Conservation (phyloP, 176 grass and related monocot genomes). For the Rhynchospora breviuscula region DNA sequence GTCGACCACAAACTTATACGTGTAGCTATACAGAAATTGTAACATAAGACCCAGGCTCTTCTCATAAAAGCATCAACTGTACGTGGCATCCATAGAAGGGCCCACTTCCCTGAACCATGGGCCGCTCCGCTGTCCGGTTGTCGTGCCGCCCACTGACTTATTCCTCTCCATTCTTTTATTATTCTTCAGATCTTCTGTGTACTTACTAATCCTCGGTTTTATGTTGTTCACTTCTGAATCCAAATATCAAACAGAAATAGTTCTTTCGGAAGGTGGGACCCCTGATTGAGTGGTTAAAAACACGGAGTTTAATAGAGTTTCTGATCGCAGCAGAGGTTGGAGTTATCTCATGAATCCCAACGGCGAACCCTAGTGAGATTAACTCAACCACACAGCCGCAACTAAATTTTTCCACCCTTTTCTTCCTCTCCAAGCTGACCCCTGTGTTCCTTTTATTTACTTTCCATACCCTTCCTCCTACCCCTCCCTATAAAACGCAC, state of each 20-base stretch:
- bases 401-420: background rate
- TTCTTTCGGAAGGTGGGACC: background rate
- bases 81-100: background rate
- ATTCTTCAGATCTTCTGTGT: background rate
- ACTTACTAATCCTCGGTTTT: no score
- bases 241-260: background rate
- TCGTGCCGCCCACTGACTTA: slow-evolving; percentile 23
- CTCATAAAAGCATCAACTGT: background rate
- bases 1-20: no score
- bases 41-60: background rate
- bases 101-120: background rate
- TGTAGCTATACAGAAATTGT: background rate
- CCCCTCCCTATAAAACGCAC: background rate
- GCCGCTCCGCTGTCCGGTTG: background rate
- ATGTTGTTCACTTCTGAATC: background rate
- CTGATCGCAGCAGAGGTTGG: background rate
- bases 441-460: background rate
- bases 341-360: background rate
- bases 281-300: background rate
- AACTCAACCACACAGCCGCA: slow-evolving; percentile 8
- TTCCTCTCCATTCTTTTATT: background rate
- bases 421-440: background rate
- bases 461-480: background rate
- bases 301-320: background rate
- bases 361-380: slow-evolving; percentile 1